Evolutionary conservation across 768 basidiomycete genomes (phyloP).

Genomic region (Mycena capillaripes): DNA sequence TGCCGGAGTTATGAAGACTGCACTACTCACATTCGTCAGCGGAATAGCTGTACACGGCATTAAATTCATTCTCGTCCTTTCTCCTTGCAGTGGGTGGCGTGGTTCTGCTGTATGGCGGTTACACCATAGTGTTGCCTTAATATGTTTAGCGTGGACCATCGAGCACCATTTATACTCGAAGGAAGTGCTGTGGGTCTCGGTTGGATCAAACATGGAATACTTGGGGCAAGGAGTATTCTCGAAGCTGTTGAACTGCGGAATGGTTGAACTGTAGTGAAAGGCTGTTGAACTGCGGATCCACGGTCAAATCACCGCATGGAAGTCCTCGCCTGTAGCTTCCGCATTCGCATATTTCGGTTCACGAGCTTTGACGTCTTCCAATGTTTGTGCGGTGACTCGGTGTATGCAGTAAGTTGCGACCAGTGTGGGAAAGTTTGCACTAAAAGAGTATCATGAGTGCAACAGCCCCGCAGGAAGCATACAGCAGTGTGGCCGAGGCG

Average conservation of each 20-base stretch:
- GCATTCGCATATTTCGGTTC: background rate
- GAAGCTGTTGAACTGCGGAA: slow-evolving; percentile 5
- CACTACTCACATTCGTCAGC: background rate
- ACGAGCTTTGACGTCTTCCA: slow-evolving; percentile 9
- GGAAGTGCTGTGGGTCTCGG: background rate
- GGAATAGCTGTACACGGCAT: slow-evolving; percentile 1
- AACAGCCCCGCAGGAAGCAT: background rate
- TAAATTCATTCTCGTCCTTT: slow-evolving; percentile 6
- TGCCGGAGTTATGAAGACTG: background rate
- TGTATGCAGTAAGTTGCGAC: background rate
- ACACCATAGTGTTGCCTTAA: slow-evolving; percentile 7
- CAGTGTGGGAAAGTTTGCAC: slow-evolving; percentile 3
- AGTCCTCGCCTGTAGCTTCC: slow-evolving; percentile 12
- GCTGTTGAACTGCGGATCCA: slow-evolving; percentile 4
- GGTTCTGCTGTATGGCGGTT: slow-evolving; percentile 7
- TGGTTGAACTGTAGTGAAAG: slow-evolving; percentile 2
- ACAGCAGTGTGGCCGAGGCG: no score
- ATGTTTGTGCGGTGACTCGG: background rate
- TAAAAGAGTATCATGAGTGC: slow-evolving; percentile 1
- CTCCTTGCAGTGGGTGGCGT: slow-evolving; percentile 8
- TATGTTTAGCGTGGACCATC: slow-evolving; percentile 6
- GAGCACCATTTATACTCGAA: background rate
- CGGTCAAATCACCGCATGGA: slow-evolving; percentile 2
- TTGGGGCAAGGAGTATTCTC: slow-evolving; percentile 2
- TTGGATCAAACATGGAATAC: background rate